Base-by-base conservation (phyloP, 768 basidiomycete genomes). In the Suillus lakei region DNA sequence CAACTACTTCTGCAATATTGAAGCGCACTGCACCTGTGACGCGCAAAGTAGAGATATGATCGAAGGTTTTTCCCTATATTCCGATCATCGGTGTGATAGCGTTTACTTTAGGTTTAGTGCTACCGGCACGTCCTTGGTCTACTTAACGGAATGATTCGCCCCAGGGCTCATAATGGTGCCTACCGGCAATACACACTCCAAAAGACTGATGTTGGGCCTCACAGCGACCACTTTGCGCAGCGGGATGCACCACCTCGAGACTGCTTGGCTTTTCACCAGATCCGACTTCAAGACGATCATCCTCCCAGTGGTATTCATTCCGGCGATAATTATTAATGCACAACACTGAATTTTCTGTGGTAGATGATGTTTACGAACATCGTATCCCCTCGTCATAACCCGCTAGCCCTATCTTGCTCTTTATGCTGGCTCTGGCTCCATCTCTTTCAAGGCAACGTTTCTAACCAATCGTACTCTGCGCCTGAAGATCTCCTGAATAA, bases 231-330 rank as follows among this genome's bases (percentile, higher is more conserved):
- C 39, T 39, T 39, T 39, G 39, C 46, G 4, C 46, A 48, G 10
- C n/a, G 12, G 46, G 46, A n/a, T 48, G 21, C 23, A 48, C 69
- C 64, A 72, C 70, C 58, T 69, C 67, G 56, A 73, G 38, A 78
- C 77, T 4, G 48, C 72, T 7, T 78, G 70, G 65, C 72, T 80
- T 56, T 80, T 80, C 64, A 79, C 77, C n/a, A 66, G 66, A 18
- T 72, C 78, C 8, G 79, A 81, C 66, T 75, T 64, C 66, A 78
- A 78, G 64, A 76, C 78, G 7, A 76, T 75, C 16, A 65, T 80
- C 23, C 64, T 81, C 64, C 79, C 79, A 1, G 69, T 78, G 23
- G 78, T 79, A 65, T 62, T 71, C 67, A 21, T 28, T 26, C 46
- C n/a, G 23, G n/a, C 46, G n/a, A 23, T 39, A 39, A 39, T 7